Evolutionary conservation across 768 basidiomycete genomes (phyloP).

Genomic region (Pleurotus salmoneostramineus): DNA sequence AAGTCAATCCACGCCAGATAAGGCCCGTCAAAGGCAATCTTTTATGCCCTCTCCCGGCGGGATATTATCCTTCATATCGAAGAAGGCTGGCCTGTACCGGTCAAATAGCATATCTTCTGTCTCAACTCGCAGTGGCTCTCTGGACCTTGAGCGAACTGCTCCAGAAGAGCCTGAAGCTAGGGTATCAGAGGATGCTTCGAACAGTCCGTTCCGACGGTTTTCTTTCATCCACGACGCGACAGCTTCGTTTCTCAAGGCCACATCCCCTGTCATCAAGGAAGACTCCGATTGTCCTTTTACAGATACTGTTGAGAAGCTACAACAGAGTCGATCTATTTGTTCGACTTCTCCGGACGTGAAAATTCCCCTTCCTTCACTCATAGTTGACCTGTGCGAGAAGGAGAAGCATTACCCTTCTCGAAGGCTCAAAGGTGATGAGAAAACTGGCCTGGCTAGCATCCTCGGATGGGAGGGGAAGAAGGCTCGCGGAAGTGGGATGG

Average conservation of each 20-base stretch:
- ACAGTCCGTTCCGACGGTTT: conserved; percentile 27
- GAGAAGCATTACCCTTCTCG: conserved; percentile 37
- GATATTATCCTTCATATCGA: conserved; percentile 38
- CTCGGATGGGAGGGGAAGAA: conserved; percentile 59
- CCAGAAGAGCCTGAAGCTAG: conserved; percentile 12
- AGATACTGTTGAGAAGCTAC: conserved; percentile 35
- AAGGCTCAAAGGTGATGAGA: conserved; percentile 53
- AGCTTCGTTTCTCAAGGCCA: conserved; percentile 14
- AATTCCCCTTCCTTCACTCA: conserved; percentile 42
- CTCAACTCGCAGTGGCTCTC: conserved; percentile 17
- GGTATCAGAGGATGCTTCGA: conserved; percentile 20
- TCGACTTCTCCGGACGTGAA: conserved; percentile 52
- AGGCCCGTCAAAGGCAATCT: conserved; percentile 21
- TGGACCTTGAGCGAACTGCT: conserved; percentile 11
- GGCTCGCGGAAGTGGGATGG: conserved; percentile 39
- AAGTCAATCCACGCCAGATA: background rate
- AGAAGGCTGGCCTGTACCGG: conserved; percentile 20
- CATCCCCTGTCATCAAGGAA: conserved; percentile 7
- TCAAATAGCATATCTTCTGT: conserved; percentile 15
- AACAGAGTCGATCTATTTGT: conserved; percentile 32
- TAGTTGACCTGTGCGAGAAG: conserved; percentile 46
- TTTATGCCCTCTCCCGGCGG: conserved; percentile 29
- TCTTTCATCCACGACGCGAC: conserved; percentile 32
- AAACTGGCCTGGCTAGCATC: conserved; percentile 44
- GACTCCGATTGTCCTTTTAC: conserved; percentile 28